Percentiles rank a stretch among this genome's conserved stretches.
Conservation (phyloP, 2,329 filamentous ascomycete genomes). For the Lomentospora prolificans region DNA sequence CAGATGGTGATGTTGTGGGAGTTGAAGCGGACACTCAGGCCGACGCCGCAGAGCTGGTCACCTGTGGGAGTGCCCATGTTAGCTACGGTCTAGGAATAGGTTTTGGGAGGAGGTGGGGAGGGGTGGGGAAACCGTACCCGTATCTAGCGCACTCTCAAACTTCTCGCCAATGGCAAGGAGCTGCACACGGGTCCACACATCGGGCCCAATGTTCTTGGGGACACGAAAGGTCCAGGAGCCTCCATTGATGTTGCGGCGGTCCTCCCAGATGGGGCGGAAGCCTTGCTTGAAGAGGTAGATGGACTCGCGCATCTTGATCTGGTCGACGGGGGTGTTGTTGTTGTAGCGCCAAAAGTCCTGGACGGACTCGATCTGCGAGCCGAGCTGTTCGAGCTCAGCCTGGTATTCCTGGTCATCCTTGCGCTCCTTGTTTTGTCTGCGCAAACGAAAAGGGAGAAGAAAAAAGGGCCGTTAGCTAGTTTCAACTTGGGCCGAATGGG, state of each 20-base stretch:
- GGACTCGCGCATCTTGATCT: constrained; percentile 67
- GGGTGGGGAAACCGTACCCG: constrained; percentile 37
- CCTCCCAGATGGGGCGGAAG: constrained; percentile 72
- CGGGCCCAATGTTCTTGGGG: constrained; percentile 60
- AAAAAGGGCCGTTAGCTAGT: background rate
- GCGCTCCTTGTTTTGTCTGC: constrained; percentile 34
- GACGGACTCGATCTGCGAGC: constrained; percentile 61
- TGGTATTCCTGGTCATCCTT: constrained; percentile 37
- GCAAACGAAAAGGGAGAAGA: constrained; percentile 1
- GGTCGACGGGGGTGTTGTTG: constrained; percentile 70
- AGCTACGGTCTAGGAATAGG: background rate
- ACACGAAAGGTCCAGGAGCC: constrained; percentile 92
- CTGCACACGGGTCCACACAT: constrained; percentile 75
- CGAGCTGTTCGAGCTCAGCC: constrained; percentile 50
- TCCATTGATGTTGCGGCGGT: constrained; percentile 74
- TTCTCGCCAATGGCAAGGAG: constrained; percentile 76
- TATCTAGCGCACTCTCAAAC: constrained; percentile 62
- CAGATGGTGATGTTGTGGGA: constrained; percentile 82
- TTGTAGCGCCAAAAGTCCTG: constrained; percentile 80
- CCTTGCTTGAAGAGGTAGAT: constrained; percentile 73
- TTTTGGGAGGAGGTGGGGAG: background rate
- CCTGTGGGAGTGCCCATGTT: constrained; percentile 31
- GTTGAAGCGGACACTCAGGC: constrained; percentile 81
- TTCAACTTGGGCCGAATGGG: background rate
- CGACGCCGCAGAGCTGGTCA: constrained; percentile 83